phyloP scores from a whole-genome alignment of 2,329 filamentous ascomycete species.

The Eutypa lata region DNA sequence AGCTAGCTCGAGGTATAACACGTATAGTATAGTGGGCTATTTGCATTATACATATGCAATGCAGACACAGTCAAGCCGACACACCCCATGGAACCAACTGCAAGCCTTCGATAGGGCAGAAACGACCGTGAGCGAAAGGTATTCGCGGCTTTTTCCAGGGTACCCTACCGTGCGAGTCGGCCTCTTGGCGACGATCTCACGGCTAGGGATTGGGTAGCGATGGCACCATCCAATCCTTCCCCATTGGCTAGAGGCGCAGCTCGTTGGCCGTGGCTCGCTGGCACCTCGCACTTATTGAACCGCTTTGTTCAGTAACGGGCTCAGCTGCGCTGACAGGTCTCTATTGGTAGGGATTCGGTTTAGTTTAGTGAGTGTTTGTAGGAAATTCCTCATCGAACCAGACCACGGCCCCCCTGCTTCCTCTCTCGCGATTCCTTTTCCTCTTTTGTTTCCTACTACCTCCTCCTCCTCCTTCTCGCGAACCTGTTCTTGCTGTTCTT shows the following conservation, averaged over 20 bases:
- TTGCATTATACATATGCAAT: neutral
- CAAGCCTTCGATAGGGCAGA: neutral
- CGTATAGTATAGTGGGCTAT: neutral
- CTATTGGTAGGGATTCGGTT: too few relatives aligned
- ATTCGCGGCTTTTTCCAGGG: neutral
- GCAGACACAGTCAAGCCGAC: neutral
- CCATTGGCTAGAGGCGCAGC: neutral
- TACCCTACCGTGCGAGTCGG: neutral
- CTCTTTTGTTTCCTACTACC: neutral
- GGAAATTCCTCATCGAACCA: neutral
- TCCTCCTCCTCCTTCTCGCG: neutral
- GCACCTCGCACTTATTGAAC: neutral
- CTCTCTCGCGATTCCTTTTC: neutral
- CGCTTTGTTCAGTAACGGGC: neutral
- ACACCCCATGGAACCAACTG: neutral
- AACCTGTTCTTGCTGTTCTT: neutral
- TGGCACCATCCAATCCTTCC: neutral
- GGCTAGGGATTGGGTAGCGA: neutral
- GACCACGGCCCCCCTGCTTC: neutral
- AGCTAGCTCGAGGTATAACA: neutral
- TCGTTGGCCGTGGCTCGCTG: neutral
- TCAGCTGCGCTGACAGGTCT: neutral
- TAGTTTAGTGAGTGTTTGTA: neutral
- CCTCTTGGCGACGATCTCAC: neutral
- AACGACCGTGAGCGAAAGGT: neutral